Conservation (phyloP, 169 alveolate species). For the Babesia sp. region DNA sequence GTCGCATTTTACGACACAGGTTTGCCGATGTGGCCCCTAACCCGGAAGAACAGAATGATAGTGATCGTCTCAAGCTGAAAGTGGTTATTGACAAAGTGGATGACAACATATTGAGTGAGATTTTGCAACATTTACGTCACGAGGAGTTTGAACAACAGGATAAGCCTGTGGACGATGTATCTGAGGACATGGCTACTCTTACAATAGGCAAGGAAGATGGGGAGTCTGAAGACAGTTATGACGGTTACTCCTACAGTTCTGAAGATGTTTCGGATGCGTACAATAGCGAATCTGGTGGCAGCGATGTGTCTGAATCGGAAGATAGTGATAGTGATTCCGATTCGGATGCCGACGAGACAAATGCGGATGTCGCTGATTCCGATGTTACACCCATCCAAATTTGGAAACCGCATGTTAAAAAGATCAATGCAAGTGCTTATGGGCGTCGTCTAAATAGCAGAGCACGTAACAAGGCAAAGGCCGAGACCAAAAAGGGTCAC, state of each 20-base stretch:
- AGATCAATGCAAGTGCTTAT: slow-evolving; percentile 50
- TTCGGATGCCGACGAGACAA: slow-evolving; percentile 14
- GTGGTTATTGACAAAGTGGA: slow-evolving; percentile 60
- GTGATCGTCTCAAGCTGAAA: slow-evolving; percentile 36
- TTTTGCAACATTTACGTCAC: slow-evolving; percentile 59
- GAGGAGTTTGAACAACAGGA: slow-evolving; percentile 40
- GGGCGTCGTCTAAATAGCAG: slow-evolving; percentile 35
- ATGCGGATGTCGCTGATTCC: neutral
- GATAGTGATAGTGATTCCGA: slow-evolving; percentile 18
- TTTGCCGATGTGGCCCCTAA: slow-evolving; percentile 50
- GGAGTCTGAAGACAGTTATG: slow-evolving; percentile 1
- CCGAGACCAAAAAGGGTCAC: slow-evolving; percentile 58
- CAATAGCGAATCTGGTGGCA: neutral
- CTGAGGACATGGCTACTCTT: slow-evolving; percentile 21
- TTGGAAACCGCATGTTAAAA: slow-evolving; percentile 66
- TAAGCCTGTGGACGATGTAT: slow-evolving; percentile 1
- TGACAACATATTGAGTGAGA: slow-evolving; percentile 39
- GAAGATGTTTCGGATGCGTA: slow-evolving; percentile 4
- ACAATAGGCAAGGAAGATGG: slow-evolving; percentile 11
- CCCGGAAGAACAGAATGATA: slow-evolving; percentile 1
- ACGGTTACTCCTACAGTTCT: neutral
- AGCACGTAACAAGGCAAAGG: slow-evolving; percentile 57
- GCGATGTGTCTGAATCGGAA: neutral
- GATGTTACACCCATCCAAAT: slow-evolving; percentile 54
- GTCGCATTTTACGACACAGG: slow-evolving; percentile 11